phyloP scores from a whole-genome alignment of 805 yeast genomes.

The Candida hispaniensis region DNA sequence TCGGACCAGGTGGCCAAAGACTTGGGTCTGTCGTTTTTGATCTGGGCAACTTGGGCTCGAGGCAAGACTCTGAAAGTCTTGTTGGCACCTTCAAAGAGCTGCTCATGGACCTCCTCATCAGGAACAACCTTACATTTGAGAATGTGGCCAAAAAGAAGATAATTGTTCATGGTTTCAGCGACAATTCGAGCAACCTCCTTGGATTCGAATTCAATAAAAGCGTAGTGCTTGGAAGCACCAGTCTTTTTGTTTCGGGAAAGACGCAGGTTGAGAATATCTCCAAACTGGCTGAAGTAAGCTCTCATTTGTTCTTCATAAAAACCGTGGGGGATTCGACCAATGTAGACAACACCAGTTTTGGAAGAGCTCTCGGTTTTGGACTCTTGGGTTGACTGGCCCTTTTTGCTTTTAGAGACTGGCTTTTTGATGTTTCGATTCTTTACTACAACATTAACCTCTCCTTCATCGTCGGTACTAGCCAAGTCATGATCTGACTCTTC shows the following conservation, averaged over 20 bases:
- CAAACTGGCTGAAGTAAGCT: conserved; percentile 83
- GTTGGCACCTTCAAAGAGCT: conserved; percentile 49
- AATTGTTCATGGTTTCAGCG: conserved; percentile 92
- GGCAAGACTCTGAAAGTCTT: conserved; percentile 48
- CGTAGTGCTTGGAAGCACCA: conserved; percentile 86
- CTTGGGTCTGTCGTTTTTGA: conserved; percentile 47
- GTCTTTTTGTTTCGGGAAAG: conserved; percentile 82
- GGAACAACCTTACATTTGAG: conserved; percentile 56
- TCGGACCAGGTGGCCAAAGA: conserved; percentile 46
- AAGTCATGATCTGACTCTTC: conserved; percentile 21
- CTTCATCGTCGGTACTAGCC: conserved; percentile 25
- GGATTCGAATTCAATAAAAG: conserved; percentile 72
- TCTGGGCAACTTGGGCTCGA: conserved; percentile 44
- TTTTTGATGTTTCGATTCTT: conserved; percentile 17
- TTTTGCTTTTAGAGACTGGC: conserved; percentile 16
- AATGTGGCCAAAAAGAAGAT: conserved; percentile 77
- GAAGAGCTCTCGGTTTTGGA: conserved; percentile 21
- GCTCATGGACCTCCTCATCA: conserved; percentile 31
- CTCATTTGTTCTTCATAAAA: conserved; percentile 66
- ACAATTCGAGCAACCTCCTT: conserved; percentile 76
- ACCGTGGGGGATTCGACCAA: conserved; percentile 89
- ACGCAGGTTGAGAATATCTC: conserved; percentile 65
- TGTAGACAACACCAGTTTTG: conserved; percentile 56
- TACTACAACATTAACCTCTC: conserved; percentile 21
- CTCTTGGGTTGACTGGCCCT: conserved; percentile 19